phyloP scores from a whole-genome alignment of 2,329 filamentous ascomycete species.

The Fusarium siculi region DNA sequence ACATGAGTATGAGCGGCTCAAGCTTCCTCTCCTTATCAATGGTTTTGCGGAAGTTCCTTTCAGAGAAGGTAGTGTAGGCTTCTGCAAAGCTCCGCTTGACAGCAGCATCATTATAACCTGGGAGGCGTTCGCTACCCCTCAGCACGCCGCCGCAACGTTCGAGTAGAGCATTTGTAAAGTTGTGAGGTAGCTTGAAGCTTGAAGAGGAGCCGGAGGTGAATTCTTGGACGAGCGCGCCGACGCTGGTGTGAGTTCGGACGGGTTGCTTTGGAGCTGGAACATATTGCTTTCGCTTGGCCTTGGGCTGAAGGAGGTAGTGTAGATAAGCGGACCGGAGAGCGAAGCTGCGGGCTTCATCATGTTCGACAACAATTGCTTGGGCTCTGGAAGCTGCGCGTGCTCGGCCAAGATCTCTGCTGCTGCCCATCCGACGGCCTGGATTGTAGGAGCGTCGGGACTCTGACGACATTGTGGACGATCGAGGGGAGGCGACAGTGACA shows the following conservation, averaged over 20 bases:
- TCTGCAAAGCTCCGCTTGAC: conserved; percentile 95
- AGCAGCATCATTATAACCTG: conserved; percentile 88
- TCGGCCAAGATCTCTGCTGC: conserved; percentile 55
- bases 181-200: conserved; percentile 66
- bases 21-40: conserved; percentile 95
- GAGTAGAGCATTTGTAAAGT: conserved; percentile 63
- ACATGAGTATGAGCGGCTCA: conserved; percentile 93
- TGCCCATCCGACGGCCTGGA: conserved; percentile 57
- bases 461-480: conserved; percentile 58
- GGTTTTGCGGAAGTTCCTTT: conserved; percentile 85
- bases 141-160: conserved; percentile 85
- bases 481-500: conserved; percentile 19
- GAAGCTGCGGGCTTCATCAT: conserved; percentile 90
- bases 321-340: conserved; percentile 92
- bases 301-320: conserved; percentile 90
- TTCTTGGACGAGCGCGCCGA: conserved; percentile 89
- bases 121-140: conserved; percentile 82
- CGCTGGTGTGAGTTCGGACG: conserved; percentile 73
- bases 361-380: conserved; percentile 61
- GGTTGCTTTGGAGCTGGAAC: conserved; percentile 73
- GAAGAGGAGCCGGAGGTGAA: conserved; percentile 68
- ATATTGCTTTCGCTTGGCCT: conserved; percentile 89
- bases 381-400: conserved; percentile 58
- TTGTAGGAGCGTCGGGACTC: conserved; percentile 60
- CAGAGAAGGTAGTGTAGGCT: conserved; percentile 93